A percentile compares a stretch with the other conserved stretches of the same genome.
These are phyloP conservation scores for Tricholoma flavovirens DNA, from an alignment of 768 basidiomycete species.

Conservation along the genomic window DNA sequence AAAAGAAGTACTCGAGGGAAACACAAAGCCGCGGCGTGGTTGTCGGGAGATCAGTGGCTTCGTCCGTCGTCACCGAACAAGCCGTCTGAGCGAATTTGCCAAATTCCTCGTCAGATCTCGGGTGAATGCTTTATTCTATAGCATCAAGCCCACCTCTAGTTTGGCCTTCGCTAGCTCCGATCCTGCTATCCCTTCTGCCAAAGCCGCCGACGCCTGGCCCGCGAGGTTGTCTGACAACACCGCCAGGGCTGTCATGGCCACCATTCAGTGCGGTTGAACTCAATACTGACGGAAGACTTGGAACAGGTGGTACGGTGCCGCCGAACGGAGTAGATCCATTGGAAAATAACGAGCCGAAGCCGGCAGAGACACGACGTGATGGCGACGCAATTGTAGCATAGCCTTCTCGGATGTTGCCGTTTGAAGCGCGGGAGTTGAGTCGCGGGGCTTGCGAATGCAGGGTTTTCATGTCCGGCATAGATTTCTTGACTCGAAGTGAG, in stretches of 20 bases:
- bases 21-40: constrained; percentile 11
- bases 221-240: constrained; percentile 80
- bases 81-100: constrained; percentile 38
- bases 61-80: constrained; percentile 41
- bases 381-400: constrained; percentile 85
- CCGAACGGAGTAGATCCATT: constrained; percentile 41
- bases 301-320: constrained; percentile 66
- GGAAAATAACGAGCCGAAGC: constrained; percentile 66
- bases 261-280: constrained; percentile 42
- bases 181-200: constrained; percentile 56
- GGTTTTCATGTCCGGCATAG: constrained; percentile 97
- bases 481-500: constrained; percentile 87
- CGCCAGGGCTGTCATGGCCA: constrained; percentile 35
- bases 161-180: constrained; percentile 41
- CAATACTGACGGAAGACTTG: constrained; percentile 60
- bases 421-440: constrained; percentile 74
- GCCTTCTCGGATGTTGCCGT: constrained; percentile 82
- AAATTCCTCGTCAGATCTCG: constrained; percentile 58
- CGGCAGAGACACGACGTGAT: constrained; percentile 67
- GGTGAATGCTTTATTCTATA: constrained; percentile 75
- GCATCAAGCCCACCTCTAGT: constrained; percentile 72
- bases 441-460: constrained; percentile 76
- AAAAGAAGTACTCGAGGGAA: constrained; percentile 14
- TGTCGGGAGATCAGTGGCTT: constrained; percentile 24
- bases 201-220: constrained; percentile 80